Base-by-base conservation (phyloP, 129 eudicot species). In the Arctium minus region DNA sequence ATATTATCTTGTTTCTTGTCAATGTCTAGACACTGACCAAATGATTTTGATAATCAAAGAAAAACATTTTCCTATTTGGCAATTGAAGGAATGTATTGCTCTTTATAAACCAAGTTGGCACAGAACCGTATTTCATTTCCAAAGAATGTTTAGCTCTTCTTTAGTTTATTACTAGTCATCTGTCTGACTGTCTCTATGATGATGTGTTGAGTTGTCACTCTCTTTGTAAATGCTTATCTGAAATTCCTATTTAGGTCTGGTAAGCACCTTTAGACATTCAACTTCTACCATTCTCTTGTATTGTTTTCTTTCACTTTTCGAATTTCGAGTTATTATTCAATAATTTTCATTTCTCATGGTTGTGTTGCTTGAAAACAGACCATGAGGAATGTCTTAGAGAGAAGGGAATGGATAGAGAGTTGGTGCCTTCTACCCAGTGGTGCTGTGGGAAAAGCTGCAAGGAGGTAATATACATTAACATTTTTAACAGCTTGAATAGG, bases 361-460 rank as follows among this genome's bases (percentile, higher is more conserved):
- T 53, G 60, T 78, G 70, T 73, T 86, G 81, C 81, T 44, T 86
- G 80, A 74, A 12, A 82, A 90, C 92, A 96, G 99, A 93, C 81
- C 99, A 96, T 79, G 88, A 69, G 74, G 88, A 81, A 29, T 96
- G 99, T 87, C 67, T 89, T 37, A 81, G 76, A 72, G 89, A 80
- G 76, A 86, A 77, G 83, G 89, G 85, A 18, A 62, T 85, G 35
- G 81, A 82, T 37, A 83, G 81, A 22, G 87, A 84, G 60, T 38
- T 27, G 78, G 73, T 64, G 50, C 74, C 85, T 70, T 87, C 92
- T 71, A 87, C 85, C 37, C 72, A 86, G 78, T 89, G 97, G 99
- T 93, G 90, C 78, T 96, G 99, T 81, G 89, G 99, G 71, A 88
- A 81, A 74, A 77, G 91, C 79, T 93, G 97, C 85, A 88, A 87